A percentile compares a stretch with the other conserved stretches of the same genome.
Conservation (phyloP, 306 rosid species). For the Morella rubra region DNA sequence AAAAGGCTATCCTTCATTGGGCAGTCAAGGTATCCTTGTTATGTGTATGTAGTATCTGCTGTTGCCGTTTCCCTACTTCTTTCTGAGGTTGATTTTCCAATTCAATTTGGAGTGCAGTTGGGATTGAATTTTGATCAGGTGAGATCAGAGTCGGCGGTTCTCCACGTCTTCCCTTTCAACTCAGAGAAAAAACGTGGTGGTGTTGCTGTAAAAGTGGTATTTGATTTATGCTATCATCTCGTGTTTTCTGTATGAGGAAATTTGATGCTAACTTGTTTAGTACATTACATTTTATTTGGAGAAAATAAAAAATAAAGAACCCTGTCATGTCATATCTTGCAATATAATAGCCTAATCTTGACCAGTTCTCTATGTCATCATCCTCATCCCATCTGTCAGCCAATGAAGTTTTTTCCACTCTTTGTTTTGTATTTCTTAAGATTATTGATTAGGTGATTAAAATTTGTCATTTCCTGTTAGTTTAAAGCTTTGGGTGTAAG, state of each 20-base stretch:
- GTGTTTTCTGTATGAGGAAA: neutral
- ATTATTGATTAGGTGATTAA: too few relatives aligned
- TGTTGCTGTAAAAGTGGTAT: constrained; percentile 80
- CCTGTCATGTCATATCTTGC: neutral
- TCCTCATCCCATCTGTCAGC: neutral
- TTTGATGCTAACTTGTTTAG: neutral
- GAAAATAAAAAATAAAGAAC: neutral
- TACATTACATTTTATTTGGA: neutral
- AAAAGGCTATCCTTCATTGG: constrained; percentile 95
- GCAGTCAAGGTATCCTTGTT: constrained; percentile 61
- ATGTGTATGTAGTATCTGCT: neutral
- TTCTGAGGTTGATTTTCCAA: constrained; percentile 24
- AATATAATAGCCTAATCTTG: neutral
- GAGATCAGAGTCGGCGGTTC: constrained; percentile 67
- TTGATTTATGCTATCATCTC: constrained; percentile 14
- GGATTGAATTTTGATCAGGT: constrained; percentile 76
- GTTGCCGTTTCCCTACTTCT: neutral
- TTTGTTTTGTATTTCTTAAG: neutral
- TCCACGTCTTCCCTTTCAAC: constrained; percentile 90
- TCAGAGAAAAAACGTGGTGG: constrained; percentile 99
- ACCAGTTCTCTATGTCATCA: neutral
- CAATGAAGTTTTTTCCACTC: neutral
- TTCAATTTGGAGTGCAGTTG: constrained; percentile 50
- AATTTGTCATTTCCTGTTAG: too few relatives aligned
- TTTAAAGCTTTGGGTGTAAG: too few relatives aligned